Conservation (phyloP, 129 eudicot genomes). For the Ambrosia artemisiifolia region DNA sequence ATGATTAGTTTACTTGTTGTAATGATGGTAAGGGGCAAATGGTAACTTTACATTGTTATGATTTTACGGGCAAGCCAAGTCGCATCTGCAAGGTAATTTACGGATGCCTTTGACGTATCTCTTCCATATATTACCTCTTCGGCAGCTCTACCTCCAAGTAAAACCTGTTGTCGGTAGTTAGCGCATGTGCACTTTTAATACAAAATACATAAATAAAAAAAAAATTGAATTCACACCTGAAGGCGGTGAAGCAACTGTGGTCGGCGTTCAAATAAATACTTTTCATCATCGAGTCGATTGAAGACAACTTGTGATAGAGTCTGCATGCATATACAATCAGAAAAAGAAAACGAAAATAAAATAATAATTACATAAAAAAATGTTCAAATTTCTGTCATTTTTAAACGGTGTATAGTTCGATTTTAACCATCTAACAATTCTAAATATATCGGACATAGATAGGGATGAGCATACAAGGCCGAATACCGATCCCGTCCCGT, state of each 20-base stretch:
- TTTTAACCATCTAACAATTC: no score
- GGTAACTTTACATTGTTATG: conserved; percentile 56
- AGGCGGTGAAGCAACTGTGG: conserved; percentile 93
- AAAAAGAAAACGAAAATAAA: background rate
- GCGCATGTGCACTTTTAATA: background rate
- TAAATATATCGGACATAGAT: no score
- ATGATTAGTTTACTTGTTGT: background rate
- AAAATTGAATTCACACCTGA: conserved; percentile 50
- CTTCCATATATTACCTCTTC: conserved; percentile 85
- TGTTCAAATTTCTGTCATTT: no score
- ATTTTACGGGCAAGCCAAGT: conserved; percentile 99
- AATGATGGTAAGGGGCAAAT: background rate
- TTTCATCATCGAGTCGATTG: conserved; percentile 76
- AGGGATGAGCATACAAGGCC: no score
- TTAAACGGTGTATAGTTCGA: no score
- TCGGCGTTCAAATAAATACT: conserved; percentile 68
- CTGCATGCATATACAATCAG: conserved; percentile 39
- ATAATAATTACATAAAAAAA: no score
- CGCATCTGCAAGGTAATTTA: conserved; percentile 87
- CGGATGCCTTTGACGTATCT: conserved; percentile 86
- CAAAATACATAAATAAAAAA: background rate
- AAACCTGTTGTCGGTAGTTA: conserved; percentile 43
- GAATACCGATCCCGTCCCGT: no score
- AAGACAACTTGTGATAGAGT: conserved; percentile 83
- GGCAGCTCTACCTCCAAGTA: conserved; percentile 95